These are phyloP conservation scores for Acanthamoeba sp. DNA, from an alignment of 208 protist species.

Conservation along the genomic window DNA sequence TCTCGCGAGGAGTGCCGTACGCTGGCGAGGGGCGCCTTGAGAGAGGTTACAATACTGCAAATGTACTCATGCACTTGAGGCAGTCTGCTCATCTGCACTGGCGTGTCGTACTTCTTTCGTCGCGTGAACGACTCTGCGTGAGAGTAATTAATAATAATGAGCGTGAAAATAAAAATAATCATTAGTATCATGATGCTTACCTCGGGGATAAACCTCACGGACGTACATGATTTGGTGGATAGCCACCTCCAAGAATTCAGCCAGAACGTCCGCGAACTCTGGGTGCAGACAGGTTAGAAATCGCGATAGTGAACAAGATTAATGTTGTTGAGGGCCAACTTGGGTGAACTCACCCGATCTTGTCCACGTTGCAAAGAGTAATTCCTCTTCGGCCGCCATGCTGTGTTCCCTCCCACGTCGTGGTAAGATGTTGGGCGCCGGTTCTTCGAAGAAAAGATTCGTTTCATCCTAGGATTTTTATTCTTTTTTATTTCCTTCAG, in stretches of 20 bases:
- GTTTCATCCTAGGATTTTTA: no score
- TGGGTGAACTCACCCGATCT: not conserved
- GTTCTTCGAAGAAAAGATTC: no score
- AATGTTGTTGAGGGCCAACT: not conserved
- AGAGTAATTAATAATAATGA: no score
- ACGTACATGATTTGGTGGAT: conserved; percentile 75
- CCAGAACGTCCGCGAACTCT: conserved; percentile 58
- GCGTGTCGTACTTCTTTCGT: conserved; percentile 72
- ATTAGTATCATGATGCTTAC: no score
- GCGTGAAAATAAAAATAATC: no score
- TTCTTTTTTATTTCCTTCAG: not conserved
- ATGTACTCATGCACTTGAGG: conserved; percentile 65
- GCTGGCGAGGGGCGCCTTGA: not conserved
- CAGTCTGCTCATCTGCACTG: conserved; percentile 69
- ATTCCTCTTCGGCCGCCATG: not conserved
- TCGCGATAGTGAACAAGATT: not conserved
- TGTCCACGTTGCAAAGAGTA: not conserved
- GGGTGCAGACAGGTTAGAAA: not conserved
- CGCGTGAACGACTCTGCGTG: conserved; percentile 65
- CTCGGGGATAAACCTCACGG: conserved; percentile 66
- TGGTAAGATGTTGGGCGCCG: no score
- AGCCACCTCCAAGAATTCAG: conserved; percentile 65
- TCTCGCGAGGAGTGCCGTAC: not conserved
- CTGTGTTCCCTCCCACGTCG: no score
- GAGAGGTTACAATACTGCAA: not conserved